Conservation (phyloP, 805 yeast genomes). For the Jamesozyma gamospora region DNA sequence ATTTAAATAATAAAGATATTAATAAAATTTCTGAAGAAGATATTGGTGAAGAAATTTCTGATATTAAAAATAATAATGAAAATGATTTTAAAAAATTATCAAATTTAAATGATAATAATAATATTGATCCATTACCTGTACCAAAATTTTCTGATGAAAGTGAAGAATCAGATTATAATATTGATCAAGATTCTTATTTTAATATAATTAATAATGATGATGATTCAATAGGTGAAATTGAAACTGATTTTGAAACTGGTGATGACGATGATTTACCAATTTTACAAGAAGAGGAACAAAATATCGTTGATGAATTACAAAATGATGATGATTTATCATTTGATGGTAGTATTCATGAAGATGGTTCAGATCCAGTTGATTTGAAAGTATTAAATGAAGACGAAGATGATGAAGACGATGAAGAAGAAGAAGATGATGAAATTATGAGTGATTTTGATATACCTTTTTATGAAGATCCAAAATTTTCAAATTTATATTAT, state of each 20-base stretch:
- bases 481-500: constrained; percentile 27
- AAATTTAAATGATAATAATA: constrained; percentile 7
- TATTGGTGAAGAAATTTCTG: constrained; percentile 46
- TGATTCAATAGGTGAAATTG: constrained; percentile 27
- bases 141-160: constrained; percentile 26
- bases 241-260: constrained; percentile 25
- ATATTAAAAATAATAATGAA: background rate
- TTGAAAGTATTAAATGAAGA: constrained; percentile 1
- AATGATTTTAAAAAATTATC: background rate
- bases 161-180: constrained; percentile 29
- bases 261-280: constrained; percentile 28
- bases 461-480: constrained; percentile 36
- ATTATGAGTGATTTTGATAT: constrained; percentile 29
- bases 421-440: constrained; percentile 27
- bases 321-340: constrained; percentile 26
- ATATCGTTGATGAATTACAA: constrained; percentile 24
- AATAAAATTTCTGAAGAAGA: constrained; percentile 33
- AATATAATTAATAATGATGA: constrained; percentile 24
- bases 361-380: constrained; percentile 24
- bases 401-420: constrained; percentile 21
- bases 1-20: constrained; percentile 22
- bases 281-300: constrained; percentile 26
- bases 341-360: constrained; percentile 28
- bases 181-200: constrained; percentile 26
- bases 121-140: constrained; percentile 19